A percentile compares a stretch with the other conserved stretches of the same genome.
phyloP scores from a whole-genome alignment of 768 basidiomycete species.

The Myochromella boudieri region DNA sequence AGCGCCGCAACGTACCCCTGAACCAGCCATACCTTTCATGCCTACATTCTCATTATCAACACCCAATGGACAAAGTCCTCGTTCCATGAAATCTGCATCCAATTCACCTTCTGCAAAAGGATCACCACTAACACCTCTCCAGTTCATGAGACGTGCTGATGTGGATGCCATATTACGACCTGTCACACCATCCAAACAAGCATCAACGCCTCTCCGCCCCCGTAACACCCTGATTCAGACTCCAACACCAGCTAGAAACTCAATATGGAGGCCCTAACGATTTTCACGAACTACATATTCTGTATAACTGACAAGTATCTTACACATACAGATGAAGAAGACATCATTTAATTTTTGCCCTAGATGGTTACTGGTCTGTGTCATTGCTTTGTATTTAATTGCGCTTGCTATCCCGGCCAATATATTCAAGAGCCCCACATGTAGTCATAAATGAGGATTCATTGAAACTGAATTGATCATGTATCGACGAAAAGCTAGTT shows the following conservation, averaged over 20 bases:
- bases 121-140: slow-evolving; percentile 77
- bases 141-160: slow-evolving; percentile 83
- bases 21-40: slow-evolving; percentile 54
- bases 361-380: neutral
- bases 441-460: too few species aligned
- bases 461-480: neutral
- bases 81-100: slow-evolving; percentile 40
- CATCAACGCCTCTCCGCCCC: slow-evolving; percentile 34
- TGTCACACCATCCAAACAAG: slow-evolving; percentile 67
- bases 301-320: slow-evolving; percentile 10
- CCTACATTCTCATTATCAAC: slow-evolving; percentile 71
- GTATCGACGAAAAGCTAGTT: neutral
- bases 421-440: neutral
- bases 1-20: slow-evolving; percentile 56
- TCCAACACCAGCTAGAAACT: slow-evolving; percentile 49
- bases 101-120: slow-evolving; percentile 54
- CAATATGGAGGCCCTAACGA: slow-evolving; percentile 66
- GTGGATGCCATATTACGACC: slow-evolving; percentile 56
- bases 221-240: slow-evolving; percentile 38
- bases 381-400: slow-evolving; percentile 11
- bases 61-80: slow-evolving; percentile 50
- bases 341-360: slow-evolving; percentile 5
- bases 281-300: slow-evolving; percentile 6
- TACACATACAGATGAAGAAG: neutral
- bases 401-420: slow-evolving; percentile 1